Percentiles rank a stretch among this genome's conserved stretches.
These are phyloP conservation scores for Tilletia indica DNA, from an alignment of 1,284 basidiomycete genomes.

Conservation along the genomic window DNA sequence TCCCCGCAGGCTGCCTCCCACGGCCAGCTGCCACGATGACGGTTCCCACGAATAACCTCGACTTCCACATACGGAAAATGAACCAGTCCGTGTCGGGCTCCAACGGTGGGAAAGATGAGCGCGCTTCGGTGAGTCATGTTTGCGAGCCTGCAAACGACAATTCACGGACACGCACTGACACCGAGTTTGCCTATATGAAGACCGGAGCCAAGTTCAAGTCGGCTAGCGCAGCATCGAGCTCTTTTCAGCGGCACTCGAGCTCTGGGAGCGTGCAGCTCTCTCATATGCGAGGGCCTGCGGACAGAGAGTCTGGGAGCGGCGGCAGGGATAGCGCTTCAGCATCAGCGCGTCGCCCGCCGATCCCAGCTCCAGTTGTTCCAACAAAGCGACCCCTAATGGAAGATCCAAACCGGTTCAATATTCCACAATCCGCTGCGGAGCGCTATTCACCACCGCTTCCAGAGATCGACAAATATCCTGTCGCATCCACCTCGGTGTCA, in stretches of 20 bases:
- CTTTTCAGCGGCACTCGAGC: constrained; percentile 7
- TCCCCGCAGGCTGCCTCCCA: too few relatives aligned
- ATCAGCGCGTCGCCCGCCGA: background rate
- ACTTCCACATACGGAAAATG: too few relatives aligned
- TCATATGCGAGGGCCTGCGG: too few relatives aligned
- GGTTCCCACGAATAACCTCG: too few relatives aligned
- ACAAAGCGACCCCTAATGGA: background rate
- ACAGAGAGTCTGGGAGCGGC: background rate
- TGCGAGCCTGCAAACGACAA: too few relatives aligned
- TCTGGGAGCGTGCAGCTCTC: background rate
- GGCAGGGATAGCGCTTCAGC: background rate
- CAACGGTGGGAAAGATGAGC: too few relatives aligned
- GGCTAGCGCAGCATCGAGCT: background rate
- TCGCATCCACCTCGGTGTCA: background rate
- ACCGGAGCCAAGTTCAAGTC: background rate
- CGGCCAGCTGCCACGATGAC: too few relatives aligned
- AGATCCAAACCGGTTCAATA: too few relatives aligned
- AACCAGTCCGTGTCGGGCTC: too few relatives aligned
- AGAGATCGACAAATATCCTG: background rate
- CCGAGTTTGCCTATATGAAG: background rate
- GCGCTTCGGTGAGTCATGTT: too few relatives aligned
- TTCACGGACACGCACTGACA: background rate
- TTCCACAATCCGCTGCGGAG: too few relatives aligned
- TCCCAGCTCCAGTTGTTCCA: background rate
- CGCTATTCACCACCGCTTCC: too few relatives aligned